These are phyloP conservation scores for Eucalyptus microcorys DNA, from an alignment of 345 rosid species.

Conservation along the genomic window DNA sequence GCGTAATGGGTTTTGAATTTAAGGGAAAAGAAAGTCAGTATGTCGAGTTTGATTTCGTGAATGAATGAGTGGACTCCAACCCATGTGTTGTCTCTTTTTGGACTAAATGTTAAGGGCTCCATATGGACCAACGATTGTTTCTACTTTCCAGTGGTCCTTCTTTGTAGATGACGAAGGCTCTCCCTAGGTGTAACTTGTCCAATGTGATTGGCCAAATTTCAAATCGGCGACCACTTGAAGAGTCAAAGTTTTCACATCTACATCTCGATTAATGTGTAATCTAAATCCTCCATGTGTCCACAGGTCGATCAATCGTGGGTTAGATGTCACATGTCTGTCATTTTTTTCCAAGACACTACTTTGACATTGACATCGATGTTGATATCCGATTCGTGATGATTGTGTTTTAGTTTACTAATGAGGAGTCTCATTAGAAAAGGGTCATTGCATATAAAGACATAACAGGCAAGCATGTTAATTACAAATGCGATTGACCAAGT, in stretches of 20 bases:
- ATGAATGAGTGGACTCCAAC: background rate
- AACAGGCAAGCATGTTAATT: background rate
- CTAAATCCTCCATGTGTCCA: background rate
- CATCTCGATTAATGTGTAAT: background rate
- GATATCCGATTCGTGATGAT: background rate
- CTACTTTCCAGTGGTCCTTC: background rate
- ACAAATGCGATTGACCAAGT: background rate
- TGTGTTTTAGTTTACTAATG: background rate
- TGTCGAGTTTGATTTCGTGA: background rate
- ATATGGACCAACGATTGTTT: background rate
- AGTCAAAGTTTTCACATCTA: background rate
- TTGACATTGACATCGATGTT: background rate
- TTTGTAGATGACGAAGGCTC: background rate
- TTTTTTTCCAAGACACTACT: background rate
- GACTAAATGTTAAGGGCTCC: background rate
- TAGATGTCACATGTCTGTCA: background rate
- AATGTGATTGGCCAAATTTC: background rate
- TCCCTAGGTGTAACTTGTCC: background rate
- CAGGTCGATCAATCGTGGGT: background rate
- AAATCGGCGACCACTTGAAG: background rate
- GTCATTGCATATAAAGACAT: background rate
- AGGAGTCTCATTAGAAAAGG: background rate
- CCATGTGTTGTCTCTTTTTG: background rate
- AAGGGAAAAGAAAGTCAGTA: background rate
- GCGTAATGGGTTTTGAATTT: background rate